phyloP scores from a whole-genome alignment of 108 stramenopile species.

The Schizochytrium sp. region DNA sequence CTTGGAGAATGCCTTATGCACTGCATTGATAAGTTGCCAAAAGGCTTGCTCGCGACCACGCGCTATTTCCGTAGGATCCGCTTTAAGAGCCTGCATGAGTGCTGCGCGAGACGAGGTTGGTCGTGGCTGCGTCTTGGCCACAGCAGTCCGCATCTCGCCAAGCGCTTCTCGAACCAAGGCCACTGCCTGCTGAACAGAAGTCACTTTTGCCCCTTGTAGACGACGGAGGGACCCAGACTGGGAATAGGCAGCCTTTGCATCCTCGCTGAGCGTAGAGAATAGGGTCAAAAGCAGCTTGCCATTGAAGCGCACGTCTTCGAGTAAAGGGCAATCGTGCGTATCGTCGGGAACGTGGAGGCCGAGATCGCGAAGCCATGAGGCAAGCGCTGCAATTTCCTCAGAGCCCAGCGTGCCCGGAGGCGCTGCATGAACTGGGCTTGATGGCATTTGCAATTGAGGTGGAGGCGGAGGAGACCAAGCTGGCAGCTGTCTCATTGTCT shows the following conservation, averaged over 20 bases:
- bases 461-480: background rate
- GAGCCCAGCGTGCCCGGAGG: background rate
- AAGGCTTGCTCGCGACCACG: background rate
- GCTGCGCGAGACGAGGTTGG: background rate
- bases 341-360: background rate
- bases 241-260: background rate
- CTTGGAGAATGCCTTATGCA: background rate
- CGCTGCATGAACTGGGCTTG: background rate
- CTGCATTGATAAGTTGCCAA: background rate
- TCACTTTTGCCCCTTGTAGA: background rate
- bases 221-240: too few relatives aligned
- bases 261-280: background rate
- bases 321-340: background rate
- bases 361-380: background rate
- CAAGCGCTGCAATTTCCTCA: background rate
- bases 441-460: background rate
- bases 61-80: background rate
- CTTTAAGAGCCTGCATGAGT: background rate
- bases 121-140: background rate
- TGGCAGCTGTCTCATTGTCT: too few relatives aligned
- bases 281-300: background rate
- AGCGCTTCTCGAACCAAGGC: background rate
- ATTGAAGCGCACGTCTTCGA: background rate
- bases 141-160: background rate
- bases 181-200: background rate